phyloP scores from a whole-genome alignment of 345 rosid genomes.

The Cochlearia excelsa region DNA sequence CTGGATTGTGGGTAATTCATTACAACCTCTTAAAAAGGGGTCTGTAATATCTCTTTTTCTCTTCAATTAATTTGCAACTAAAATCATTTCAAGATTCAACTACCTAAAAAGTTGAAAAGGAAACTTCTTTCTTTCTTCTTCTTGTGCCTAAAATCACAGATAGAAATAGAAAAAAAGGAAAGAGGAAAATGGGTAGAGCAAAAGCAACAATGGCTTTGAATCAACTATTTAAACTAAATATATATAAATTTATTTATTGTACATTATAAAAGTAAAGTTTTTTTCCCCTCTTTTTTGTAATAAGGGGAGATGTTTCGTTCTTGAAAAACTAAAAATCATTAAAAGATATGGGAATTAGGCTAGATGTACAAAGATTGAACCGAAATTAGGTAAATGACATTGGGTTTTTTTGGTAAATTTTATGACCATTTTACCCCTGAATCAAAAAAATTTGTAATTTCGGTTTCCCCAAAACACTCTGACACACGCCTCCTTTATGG shows the following conservation, averaged over 20 bases:
- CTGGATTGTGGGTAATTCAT: slow-evolving; percentile 48
- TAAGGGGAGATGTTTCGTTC: slow-evolving; percentile 33
- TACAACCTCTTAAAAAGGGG: slow-evolving; percentile 42
- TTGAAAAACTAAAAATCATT: slow-evolving; percentile 12
- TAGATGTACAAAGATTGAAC: no score
- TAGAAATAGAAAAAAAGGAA: background rate
- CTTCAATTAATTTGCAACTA: slow-evolving; percentile 35
- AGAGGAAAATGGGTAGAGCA: slow-evolving; percentile 24
- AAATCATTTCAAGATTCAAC: slow-evolving; percentile 37
- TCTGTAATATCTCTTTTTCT: slow-evolving; percentile 23
- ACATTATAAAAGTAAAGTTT: background rate
- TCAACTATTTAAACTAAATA: slow-evolving; percentile 14
- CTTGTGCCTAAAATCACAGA: slow-evolving; percentile 16
- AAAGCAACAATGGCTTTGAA: slow-evolving; percentile 18
- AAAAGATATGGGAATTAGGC: no score
- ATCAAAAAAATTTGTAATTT: no score
- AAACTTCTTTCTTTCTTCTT: slow-evolving; percentile 19
- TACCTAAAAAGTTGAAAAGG: slow-evolving; percentile 26
- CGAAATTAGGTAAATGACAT: background rate
- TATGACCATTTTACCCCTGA: no score
- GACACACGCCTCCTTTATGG: no score
- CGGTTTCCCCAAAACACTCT: no score
- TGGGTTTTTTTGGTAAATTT: no score
- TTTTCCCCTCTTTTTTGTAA: slow-evolving; percentile 9
- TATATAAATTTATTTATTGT: background rate